Evolutionary conservation across 1,139 yeast genomes (phyloP).

Genomic region (Candida tetrigidarum): DNA sequence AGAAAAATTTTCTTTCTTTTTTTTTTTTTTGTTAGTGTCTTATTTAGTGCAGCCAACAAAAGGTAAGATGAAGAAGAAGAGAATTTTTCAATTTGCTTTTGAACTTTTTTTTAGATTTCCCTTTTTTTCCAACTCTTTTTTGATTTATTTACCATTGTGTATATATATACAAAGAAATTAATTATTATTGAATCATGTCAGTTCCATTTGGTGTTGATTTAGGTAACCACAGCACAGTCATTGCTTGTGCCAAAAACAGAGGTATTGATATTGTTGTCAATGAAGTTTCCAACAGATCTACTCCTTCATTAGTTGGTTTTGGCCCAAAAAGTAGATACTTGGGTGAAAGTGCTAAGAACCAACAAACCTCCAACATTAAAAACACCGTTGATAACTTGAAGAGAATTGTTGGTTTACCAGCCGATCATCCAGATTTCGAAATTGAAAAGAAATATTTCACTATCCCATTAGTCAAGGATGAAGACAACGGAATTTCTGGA

Average conservation of each 20-base stretch:
- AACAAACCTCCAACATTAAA: conserved; percentile 94
- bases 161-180: background rate
- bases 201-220: conserved; percentile 98
- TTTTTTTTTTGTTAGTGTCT: background rate
- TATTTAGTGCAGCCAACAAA: conserved; percentile 3
- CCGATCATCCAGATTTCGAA: conserved; percentile 77
- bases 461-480: conserved; percentile 69
- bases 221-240: conserved; percentile 92
- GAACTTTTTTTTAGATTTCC: conserved; percentile 2
- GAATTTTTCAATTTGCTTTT: conserved; percentile 5
- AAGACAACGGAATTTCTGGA: conserved; percentile 74
- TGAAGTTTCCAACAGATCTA: conserved; percentile 96
- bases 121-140: background rate
- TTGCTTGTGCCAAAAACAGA: conserved; percentile 98
- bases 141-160: background rate
- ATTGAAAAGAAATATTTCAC: conserved; percentile 77
- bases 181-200: conserved; percentile 35
- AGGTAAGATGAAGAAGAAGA: background rate
- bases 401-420: conserved; percentile 83
- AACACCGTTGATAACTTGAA: conserved; percentile 95
- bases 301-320: conserved; percentile 94
- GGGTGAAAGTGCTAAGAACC: conserved; percentile 96
- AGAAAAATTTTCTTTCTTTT: conserved; percentile 4
- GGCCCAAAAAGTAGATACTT: conserved; percentile 87
- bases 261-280: conserved; percentile 98